These are phyloP conservation scores for Solanum bukasovii DNA, from an alignment of 257 asterid species.

Conservation along the genomic window DNA sequence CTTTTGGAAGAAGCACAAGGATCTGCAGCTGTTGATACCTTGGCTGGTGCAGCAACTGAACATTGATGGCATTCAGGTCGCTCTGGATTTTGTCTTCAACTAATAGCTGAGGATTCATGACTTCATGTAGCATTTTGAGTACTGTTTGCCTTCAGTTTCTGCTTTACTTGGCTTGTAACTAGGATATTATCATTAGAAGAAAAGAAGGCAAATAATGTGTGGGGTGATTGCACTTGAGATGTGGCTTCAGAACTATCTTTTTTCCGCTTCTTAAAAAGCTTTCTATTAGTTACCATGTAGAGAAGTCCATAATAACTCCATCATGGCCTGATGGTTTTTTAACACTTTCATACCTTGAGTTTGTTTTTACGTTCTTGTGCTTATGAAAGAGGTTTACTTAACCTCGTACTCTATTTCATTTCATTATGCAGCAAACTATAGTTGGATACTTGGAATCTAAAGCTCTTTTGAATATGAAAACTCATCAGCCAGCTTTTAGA, in stretches of 20 bases:
- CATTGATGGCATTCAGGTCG: slow-evolving; percentile 12
- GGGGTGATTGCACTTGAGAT: neutral
- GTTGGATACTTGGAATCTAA: too few species aligned
- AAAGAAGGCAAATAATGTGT: neutral
- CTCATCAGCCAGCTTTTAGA: too few species aligned
- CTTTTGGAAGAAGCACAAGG: slow-evolving; percentile 60
- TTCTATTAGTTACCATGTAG: neutral
- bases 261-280: neutral
- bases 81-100: neutral
- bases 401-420: neutral
- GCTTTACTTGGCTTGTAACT: neutral
- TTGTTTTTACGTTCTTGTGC: neutral
- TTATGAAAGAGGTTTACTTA: neutral
- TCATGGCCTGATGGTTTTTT: neutral
- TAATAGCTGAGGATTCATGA: neutral
- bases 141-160: neutral
- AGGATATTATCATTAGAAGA: neutral
- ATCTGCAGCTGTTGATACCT: slow-evolving; percentile 14
- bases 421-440: too few species aligned
- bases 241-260: neutral
- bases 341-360: neutral
- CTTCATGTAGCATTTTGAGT: neutral
- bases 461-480: too few species aligned
- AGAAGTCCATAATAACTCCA: neutral
- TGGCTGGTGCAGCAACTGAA: slow-evolving; percentile 20